phyloP scores from a whole-genome alignment of 108 stramenopile species.

The Parmales sp. region DNA sequence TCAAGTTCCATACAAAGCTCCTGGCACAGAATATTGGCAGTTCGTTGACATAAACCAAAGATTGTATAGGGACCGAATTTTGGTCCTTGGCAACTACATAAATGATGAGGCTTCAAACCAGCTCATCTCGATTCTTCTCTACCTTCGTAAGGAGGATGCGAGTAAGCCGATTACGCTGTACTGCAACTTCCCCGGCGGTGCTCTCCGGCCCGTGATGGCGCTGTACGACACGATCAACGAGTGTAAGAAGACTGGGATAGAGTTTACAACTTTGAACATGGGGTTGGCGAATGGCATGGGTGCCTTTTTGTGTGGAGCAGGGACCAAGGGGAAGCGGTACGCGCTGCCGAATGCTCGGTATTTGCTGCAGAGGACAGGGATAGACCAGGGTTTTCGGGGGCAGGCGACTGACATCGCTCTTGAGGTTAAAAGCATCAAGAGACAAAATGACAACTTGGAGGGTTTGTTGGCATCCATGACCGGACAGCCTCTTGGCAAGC shows the following conservation, averaged over 20 bases:
- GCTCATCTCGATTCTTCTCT: slow-evolving; percentile 71
- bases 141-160: slow-evolving; percentile 52
- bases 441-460: slow-evolving; percentile 62
- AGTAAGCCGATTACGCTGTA: slow-evolving; percentile 63
- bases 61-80: slow-evolving; percentile 78
- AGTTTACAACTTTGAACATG: slow-evolving; percentile 71
- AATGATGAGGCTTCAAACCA: slow-evolving; percentile 80
- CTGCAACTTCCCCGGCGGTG: slow-evolving; percentile 78
- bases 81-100: slow-evolving; percentile 76
- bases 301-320: slow-evolving; percentile 70
- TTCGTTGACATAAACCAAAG: slow-evolving; percentile 76
- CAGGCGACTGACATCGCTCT: slow-evolving; percentile 79
- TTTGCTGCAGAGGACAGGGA: slow-evolving; percentile 77
- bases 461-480: slow-evolving; percentile 59
- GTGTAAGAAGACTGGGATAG: slow-evolving; percentile 41
- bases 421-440: slow-evolving; percentile 61
- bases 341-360: slow-evolving; percentile 85
- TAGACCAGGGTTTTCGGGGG: slow-evolving; percentile 71
- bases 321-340: slow-evolving; percentile 62
- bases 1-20: too few species aligned
- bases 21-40: slow-evolving; percentile 50
- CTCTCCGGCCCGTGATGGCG: slow-evolving; percentile 63
- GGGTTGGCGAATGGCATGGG: slow-evolving; percentile 87
- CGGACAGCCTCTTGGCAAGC: slow-evolving; percentile 57
- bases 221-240: slow-evolving; percentile 79